phyloP scores from a whole-genome alignment of 139 green algal genomes.

The Coelastrella sp. region DNA sequence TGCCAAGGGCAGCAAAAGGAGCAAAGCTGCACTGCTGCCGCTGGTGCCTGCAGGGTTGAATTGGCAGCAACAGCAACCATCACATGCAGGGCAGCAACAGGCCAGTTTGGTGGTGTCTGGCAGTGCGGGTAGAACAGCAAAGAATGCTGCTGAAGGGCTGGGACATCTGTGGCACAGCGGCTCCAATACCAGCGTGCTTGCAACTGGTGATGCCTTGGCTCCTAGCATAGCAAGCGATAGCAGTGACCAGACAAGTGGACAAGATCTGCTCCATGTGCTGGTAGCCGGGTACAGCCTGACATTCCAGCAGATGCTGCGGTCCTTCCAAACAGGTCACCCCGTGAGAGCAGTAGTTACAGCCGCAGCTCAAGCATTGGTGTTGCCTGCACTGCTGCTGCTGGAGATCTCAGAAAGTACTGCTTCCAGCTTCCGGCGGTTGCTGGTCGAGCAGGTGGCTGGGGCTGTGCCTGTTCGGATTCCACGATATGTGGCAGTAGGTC shows the following conservation, averaged over 20 bases:
- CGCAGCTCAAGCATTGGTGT: neutral
- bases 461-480: slow-evolving; percentile 50
- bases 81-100: neutral
- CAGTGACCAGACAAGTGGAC: neutral
- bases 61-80: slow-evolving; percentile 33
- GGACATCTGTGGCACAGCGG: neutral
- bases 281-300: slow-evolving; percentile 36
- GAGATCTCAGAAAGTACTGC: slow-evolving; percentile 56
- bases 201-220: neutral
- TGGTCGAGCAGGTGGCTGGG: slow-evolving; percentile 29
- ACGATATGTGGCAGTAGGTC: slow-evolving; percentile 53
- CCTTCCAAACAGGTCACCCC: neutral
- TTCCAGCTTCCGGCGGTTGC: slow-evolving; percentile 39
- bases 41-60: slow-evolving; percentile 37
- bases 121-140: neutral
- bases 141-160: neutral
- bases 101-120: too few relatives aligned
- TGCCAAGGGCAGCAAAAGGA: slow-evolving; percentile 56
- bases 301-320: slow-evolving; percentile 21
- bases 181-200: neutral
- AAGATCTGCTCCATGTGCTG: slow-evolving; percentile 39
- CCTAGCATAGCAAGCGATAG: neutral
- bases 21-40: slow-evolving; percentile 51
- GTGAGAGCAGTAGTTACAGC: neutral
- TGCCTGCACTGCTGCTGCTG: slow-evolving; percentile 46